These are phyloP conservation scores for Massarina eburnea DNA, from an alignment of 2,329 filamentous ascomycete genomes.

Conservation along the genomic window DNA sequence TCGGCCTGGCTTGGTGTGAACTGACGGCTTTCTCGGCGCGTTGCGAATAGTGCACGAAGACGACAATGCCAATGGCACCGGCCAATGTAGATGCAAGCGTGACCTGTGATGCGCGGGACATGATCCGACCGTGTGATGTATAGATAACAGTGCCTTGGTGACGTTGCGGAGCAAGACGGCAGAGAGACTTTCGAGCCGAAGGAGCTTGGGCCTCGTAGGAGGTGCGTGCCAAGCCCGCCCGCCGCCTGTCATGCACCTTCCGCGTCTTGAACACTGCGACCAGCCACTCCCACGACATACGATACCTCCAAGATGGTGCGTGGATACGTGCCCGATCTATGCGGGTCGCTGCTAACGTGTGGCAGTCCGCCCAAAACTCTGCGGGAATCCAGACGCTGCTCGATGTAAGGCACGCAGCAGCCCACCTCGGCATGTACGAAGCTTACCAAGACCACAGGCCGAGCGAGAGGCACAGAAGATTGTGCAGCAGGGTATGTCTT, in stretches of 20 bases:
- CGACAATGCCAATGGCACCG: constrained; percentile 73
- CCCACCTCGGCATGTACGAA: constrained; percentile 23
- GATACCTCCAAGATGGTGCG: constrained; percentile 30
- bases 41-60: constrained; percentile 88
- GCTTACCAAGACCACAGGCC: constrained; percentile 63
- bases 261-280: constrained; percentile 24
- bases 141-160: constrained; percentile 5
- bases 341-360: constrained; percentile 22
- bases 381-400: constrained; percentile 97
- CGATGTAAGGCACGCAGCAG: constrained; percentile 68
- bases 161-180: constrained; percentile 7
- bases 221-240: constrained; percentile 23
- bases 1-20: constrained; percentile 12
- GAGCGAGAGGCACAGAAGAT: constrained; percentile 99
- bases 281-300: constrained; percentile 13
- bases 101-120: constrained; percentile 89
- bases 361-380: constrained; percentile 95
- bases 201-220: constrained; percentile 42
- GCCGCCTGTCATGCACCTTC: constrained; percentile 24
- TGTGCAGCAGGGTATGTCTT: constrained; percentile 80
- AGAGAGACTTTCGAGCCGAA: constrained; percentile 11
- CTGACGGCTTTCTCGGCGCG: constrained; percentile 78
- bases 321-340: not conserved
- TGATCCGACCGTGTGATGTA: constrained; percentile 42
- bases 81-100: constrained; percentile 78